Conservation (phyloP, 176 grass and related monocot genomes). For the Ensete glaucum region DNA sequence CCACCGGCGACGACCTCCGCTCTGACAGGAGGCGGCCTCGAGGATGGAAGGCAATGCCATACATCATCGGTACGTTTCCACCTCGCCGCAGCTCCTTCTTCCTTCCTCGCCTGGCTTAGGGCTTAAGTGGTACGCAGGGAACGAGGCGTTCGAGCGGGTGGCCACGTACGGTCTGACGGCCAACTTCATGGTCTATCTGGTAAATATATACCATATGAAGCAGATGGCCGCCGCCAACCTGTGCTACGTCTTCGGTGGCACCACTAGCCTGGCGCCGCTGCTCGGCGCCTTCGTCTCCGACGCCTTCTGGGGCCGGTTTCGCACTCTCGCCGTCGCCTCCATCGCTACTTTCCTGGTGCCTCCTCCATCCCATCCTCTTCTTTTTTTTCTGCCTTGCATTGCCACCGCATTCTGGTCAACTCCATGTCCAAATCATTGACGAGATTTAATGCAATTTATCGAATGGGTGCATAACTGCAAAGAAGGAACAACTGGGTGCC, state of each 20-base stretch:
- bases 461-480: too few relatives aligned
- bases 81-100: background rate
- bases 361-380: too few relatives aligned
- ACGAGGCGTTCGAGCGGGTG: constrained; percentile 33
- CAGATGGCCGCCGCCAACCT: constrained; percentile 26
- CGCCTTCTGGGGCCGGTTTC: constrained; percentile 36
- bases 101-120: too few relatives aligned
- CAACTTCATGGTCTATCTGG: constrained; percentile 37
- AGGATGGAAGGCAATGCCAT: constrained; percentile 38
- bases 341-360: constrained; percentile 7
- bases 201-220: constrained; percentile 27
- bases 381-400: background rate
- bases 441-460: too few relatives aligned
- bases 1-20: background rate
- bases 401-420: too few relatives aligned
- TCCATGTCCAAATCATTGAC: too few relatives aligned
- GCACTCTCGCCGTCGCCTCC: constrained; percentile 15
- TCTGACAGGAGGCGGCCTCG: constrained; percentile 1
- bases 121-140: background rate
- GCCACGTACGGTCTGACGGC: constrained; percentile 32
- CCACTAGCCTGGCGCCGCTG: constrained; percentile 28
- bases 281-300: constrained; percentile 44
- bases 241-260: constrained; percentile 33
- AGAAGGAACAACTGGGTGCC: too few relatives aligned
- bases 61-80: constrained; percentile 31